These are phyloP conservation scores for Exophiala phaeomuriformis DNA, from an alignment of 2,329 filamentous ascomycete genomes.

Conservation along the genomic window DNA sequence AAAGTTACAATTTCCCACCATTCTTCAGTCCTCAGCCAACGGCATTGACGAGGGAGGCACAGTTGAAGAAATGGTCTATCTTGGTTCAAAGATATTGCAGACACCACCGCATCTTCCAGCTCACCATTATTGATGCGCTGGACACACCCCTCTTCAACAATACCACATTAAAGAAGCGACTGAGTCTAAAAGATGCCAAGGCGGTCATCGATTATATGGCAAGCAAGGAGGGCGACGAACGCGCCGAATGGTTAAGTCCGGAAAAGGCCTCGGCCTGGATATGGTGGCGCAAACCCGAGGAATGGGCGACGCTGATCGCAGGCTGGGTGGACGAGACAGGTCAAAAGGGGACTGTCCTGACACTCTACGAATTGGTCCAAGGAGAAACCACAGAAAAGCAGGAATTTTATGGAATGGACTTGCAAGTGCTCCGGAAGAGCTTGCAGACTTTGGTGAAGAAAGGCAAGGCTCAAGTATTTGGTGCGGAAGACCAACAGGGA, in stretches of 20 bases:
- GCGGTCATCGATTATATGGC: slow-evolving; percentile 52
- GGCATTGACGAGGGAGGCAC: slow-evolving; percentile 38
- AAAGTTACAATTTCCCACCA: slow-evolving; percentile 47
- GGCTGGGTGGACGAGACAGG: slow-evolving; percentile 80
- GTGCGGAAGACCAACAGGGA: slow-evolving; percentile 75
- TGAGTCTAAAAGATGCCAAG: slow-evolving; percentile 48
- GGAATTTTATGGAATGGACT: slow-evolving; percentile 87
- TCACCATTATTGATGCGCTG: slow-evolving; percentile 58
- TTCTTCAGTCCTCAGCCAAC: slow-evolving; percentile 45
- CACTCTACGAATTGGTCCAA: slow-evolving; percentile 82
- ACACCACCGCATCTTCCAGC: slow-evolving; percentile 66
- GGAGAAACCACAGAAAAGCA: slow-evolving; percentile 62
- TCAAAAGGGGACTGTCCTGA: slow-evolving; percentile 82
- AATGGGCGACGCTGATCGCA: slow-evolving; percentile 77
- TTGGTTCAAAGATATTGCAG: slow-evolving; percentile 79
- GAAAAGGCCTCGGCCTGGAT: slow-evolving; percentile 26
- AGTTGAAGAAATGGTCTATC: slow-evolving; percentile 74
- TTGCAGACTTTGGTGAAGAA: slow-evolving; percentile 77
- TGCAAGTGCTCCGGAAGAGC: slow-evolving; percentile 69
- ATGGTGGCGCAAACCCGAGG: slow-evolving; percentile 71
- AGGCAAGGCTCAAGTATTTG: slow-evolving; percentile 90
- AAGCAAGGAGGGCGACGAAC: slow-evolving; percentile 43
- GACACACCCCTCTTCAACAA: slow-evolving; percentile 54
- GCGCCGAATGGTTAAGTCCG: slow-evolving; percentile 53
- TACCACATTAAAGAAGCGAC: slow-evolving; percentile 35